phyloP scores from a whole-genome alignment of 208 protist species.

The Acanthamoeba sp. region DNA sequence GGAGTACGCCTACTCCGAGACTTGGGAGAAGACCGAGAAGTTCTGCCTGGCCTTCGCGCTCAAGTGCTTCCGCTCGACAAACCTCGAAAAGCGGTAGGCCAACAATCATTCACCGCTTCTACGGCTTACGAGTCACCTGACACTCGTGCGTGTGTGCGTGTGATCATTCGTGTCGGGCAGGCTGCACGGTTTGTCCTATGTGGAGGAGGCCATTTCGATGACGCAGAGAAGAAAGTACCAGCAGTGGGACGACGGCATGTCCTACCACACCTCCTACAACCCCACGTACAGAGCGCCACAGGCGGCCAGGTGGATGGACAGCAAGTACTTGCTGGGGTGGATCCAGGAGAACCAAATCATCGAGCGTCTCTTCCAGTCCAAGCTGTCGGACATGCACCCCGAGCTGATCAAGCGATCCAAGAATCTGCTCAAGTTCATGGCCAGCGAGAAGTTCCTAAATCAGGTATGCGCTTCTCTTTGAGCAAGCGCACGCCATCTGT shows the following conservation, averaged over 20 bases:
- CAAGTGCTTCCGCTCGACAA: constrained; percentile 73
- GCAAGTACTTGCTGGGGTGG: not conserved
- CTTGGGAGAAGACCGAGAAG: constrained; percentile 43
- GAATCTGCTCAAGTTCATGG: constrained; percentile 48
- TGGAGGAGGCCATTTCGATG: constrained; percentile 50
- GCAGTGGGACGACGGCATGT: not conserved
- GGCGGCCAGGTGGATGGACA: constrained; percentile 21
- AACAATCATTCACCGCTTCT: not conserved
- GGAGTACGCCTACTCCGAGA: not conserved
- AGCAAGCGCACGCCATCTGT: no score
- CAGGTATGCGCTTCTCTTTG: not conserved
- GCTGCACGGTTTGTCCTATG: constrained; percentile 10
- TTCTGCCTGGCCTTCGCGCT: constrained; percentile 60
- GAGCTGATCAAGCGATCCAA: constrained; percentile 66
- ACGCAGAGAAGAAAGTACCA: constrained; percentile 4
- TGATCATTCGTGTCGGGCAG: no score
- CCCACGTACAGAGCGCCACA: not conserved
- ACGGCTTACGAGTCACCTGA: not conserved
- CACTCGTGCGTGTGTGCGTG: no score
- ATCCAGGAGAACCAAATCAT: constrained; percentile 60
- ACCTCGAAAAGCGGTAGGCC: constrained; percentile 1
- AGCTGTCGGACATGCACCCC: constrained; percentile 27
- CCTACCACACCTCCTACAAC: not conserved
- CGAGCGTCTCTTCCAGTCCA: constrained; percentile 39
- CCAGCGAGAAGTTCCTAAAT: constrained; percentile 3